Percentiles rank a stretch among this genome's conserved stretches.
phyloP scores from a whole-genome alignment of 2,329 filamentous ascomycete species.

The Cercospora sp. region DNA sequence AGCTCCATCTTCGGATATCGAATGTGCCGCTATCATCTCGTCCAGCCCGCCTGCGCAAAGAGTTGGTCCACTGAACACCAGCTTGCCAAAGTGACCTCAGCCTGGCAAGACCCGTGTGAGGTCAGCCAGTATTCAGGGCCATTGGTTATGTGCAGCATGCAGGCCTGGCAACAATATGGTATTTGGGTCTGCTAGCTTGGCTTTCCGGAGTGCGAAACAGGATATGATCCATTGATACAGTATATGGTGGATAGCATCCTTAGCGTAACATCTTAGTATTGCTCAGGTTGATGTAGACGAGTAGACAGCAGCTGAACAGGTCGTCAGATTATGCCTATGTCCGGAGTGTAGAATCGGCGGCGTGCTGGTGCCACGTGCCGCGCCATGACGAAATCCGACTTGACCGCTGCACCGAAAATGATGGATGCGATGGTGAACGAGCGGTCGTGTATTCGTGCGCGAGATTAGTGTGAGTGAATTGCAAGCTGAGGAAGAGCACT shows the following conservation, averaged over 20 bases:
- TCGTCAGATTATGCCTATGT: background rate
- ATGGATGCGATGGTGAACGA: background rate
- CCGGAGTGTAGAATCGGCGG: background rate
- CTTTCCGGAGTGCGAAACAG: background rate
- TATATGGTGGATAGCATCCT: background rate
- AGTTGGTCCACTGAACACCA: background rate
- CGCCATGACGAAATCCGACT: background rate
- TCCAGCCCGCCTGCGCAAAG: background rate
- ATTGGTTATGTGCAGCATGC: background rate
- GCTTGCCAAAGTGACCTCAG: background rate
- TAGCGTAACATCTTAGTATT: background rate
- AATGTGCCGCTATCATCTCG: background rate
- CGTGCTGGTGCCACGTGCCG: background rate
- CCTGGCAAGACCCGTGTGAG: background rate
- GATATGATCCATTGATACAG: background rate
- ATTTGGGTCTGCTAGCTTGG: background rate
- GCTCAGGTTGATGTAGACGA: background rate
- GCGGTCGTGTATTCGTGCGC: background rate
- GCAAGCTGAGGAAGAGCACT: background rate
- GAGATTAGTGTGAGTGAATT: background rate
- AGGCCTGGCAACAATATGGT: background rate
- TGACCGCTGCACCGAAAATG: background rate
- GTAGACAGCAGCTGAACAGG: background rate
- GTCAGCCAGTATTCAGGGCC: background rate
- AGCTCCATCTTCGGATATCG: constrained; percentile 1